Conservation (phyloP, 306 rosid genomes). For the Vigna angularis region DNA sequence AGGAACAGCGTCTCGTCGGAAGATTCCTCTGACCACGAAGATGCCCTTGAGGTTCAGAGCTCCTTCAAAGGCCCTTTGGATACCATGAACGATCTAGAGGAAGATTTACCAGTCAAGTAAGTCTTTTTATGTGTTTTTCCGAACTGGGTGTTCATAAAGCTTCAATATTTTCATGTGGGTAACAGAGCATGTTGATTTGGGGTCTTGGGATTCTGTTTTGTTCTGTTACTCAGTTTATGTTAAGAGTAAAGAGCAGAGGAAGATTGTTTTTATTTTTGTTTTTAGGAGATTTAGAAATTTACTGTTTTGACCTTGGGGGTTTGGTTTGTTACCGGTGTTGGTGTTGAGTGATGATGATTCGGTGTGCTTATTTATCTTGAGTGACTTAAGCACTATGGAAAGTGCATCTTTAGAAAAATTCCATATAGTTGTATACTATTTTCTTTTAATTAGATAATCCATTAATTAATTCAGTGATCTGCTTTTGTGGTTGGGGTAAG, state of each 20-base stretch:
- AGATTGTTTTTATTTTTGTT: neutral
- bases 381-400: neutral
- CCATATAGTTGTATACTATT: slow-evolving; percentile 13
- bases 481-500: slow-evolving; percentile 24
- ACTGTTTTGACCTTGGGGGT: slow-evolving; percentile 31
- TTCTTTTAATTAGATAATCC: slow-evolving; percentile 24
- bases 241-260: neutral
- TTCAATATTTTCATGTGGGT: slow-evolving; percentile 26
- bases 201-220: neutral
- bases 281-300: slow-evolving; percentile 1
- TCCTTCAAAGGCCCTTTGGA: slow-evolving; percentile 69
- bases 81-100: slow-evolving; percentile 64
- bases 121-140: slow-evolving; percentile 36
- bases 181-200: neutral
- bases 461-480: slow-evolving; percentile 21
- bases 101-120: slow-evolving; percentile 76
- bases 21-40: slow-evolving; percentile 65
- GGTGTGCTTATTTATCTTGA: slow-evolving; percentile 3
- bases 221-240: neutral
- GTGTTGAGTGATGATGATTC: neutral
- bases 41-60: slow-evolving; percentile 65
- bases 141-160: slow-evolving; percentile 10
- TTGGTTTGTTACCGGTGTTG: neutral
- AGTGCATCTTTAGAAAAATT: slow-evolving; percentile 20
- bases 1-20: slow-evolving; percentile 62